These are phyloP conservation scores for Backusella tarrabulga DNA, from an alignment of 192 early-diverging fungal species.

Conservation along the genomic window DNA sequence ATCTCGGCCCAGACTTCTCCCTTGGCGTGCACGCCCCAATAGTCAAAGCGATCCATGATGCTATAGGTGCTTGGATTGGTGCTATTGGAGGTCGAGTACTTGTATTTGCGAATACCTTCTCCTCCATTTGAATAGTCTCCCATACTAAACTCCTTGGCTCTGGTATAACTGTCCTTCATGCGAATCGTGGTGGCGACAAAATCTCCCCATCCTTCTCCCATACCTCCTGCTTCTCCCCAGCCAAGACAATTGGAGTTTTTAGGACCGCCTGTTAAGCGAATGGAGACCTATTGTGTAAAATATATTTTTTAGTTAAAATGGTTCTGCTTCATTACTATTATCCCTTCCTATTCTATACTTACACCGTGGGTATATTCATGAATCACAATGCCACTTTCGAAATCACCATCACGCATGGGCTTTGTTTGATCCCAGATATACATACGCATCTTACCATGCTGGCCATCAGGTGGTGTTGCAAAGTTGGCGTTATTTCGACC, in stretches of 20 bases:
- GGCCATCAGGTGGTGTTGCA: conserved; percentile 92
- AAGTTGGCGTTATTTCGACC: conserved; percentile 95
- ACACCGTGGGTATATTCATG: conserved; percentile 96
- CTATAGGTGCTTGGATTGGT: conserved; percentile 83
- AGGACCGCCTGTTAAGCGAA: conserved; percentile 88
- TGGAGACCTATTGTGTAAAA: conserved; percentile 42
- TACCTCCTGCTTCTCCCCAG: conserved; percentile 84
- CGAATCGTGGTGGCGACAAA: conserved; percentile 82
- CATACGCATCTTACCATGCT: conserved; percentile 91
- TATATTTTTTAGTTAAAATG: too few relatives aligned
- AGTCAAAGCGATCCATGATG: conserved; percentile 71
- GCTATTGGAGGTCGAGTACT: conserved; percentile 73
- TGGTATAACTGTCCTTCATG: conserved; percentile 51
- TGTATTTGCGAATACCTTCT: conserved; percentile 77
- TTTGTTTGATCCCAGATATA: conserved; percentile 82
- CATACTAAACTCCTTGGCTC: conserved; percentile 71
- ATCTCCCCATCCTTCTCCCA: conserved; percentile 97
- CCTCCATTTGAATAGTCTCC: conserved; percentile 78
- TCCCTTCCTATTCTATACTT: not conserved
- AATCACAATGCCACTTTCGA: conserved; percentile 89
- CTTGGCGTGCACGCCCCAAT: conserved; percentile 91
- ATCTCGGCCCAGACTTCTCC: conserved; percentile 92
- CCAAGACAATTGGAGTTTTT: conserved; percentile 85
- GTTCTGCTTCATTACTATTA: too few relatives aligned
- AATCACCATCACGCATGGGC: conserved; percentile 78